Percentiles rank a stretch among this genome's conserved stretches.
phyloP scores from a whole-genome alignment of 257 asterid genomes.

The Coffea canephora region DNA sequence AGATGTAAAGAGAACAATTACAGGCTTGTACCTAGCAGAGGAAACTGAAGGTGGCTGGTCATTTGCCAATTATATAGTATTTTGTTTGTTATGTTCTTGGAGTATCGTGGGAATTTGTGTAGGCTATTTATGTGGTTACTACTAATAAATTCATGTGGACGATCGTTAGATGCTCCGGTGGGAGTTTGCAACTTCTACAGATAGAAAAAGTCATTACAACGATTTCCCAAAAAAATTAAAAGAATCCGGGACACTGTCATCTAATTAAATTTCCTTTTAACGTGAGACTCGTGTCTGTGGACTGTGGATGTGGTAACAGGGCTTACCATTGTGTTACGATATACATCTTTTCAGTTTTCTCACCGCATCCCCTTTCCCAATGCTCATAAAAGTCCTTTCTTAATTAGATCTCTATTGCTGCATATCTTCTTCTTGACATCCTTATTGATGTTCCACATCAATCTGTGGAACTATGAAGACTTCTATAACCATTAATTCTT shows the following conservation, averaged over 20 bases:
- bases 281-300: slow-evolving; percentile 14
- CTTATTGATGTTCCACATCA: not conserved
- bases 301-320: slow-evolving; percentile 21
- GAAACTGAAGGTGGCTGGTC: not conserved
- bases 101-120: not conserved
- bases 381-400: not conserved
- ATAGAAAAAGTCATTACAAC: slow-evolving; percentile 19
- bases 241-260: not conserved
- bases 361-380: slow-evolving; percentile 4
- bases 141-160: not conserved
- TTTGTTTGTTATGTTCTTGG: not conserved
- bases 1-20: not conserved
- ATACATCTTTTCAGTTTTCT: not conserved
- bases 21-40: not conserved
- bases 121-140: not conserved
- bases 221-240: slow-evolving; percentile 21
- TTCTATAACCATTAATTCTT: no score
- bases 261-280: not conserved
- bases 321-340: slow-evolving; percentile 20
- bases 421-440: slow-evolving; percentile 8
- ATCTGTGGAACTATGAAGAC: not conserved
- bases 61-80: no score
- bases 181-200: slow-evolving; percentile 8
- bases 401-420: not conserved
- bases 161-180: slow-evolving; percentile 12